Percentiles rank a stretch among this genome's conserved stretches.
Conservation (phyloP, 495 filamentous ascomycete species). For the Hypoxylon fuscum region DNA sequence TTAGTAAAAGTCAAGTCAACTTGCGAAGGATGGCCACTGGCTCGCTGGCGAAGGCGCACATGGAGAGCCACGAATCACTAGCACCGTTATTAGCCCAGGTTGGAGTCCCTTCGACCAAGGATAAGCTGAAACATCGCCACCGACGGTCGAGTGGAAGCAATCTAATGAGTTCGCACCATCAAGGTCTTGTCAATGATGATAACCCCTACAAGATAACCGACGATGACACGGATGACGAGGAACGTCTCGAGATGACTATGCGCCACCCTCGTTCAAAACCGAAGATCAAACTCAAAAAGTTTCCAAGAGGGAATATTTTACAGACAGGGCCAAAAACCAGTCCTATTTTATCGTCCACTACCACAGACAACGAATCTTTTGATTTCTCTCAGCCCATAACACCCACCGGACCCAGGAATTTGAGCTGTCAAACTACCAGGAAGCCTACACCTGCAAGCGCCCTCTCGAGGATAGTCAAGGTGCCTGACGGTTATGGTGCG, state of each 20-base stretch:
- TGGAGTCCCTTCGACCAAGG: conserved; percentile 9
- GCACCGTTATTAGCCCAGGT: conserved; percentile 10
- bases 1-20: conserved; percentile 77
- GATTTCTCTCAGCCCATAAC: conserved; percentile 49
- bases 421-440: background rate
- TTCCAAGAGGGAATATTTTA: conserved; percentile 40
- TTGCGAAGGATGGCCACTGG: conserved; percentile 57
- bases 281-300: conserved; percentile 44
- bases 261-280: conserved; percentile 24
- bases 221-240: conserved; percentile 53
- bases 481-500: background rate
- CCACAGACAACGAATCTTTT: conserved; percentile 36
- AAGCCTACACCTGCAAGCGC: conserved; percentile 6
- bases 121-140: conserved; percentile 32
- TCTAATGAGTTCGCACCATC: conserved; percentile 18
- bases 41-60: conserved; percentile 16
- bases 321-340: conserved; percentile 32
- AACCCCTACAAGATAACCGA: conserved; percentile 44
- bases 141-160: conserved; percentile 43
- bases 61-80: conserved; percentile 10
- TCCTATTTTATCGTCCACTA: conserved; percentile 22
- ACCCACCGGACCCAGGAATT: conserved; percentile 13
- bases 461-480: conserved; percentile 11
- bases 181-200: conserved; percentile 23
- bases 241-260: conserved; percentile 51